These are phyloP conservation scores for Neolentinus lepideus DNA, from an alignment of 1,284 basidiomycete species.

Conservation along the genomic window DNA sequence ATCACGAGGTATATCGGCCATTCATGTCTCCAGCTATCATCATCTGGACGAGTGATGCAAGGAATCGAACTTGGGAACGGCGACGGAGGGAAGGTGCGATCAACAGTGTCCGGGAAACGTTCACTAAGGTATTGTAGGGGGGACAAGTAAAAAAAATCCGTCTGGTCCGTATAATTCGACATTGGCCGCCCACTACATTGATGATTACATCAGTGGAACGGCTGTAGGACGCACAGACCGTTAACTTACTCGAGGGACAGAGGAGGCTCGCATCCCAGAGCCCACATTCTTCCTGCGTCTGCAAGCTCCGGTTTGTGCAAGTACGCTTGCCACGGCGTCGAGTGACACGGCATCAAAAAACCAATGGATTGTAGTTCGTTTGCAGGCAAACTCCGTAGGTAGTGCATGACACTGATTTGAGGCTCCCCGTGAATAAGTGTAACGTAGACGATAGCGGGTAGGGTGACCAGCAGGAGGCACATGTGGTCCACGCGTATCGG, in stretches of 20 bases:
- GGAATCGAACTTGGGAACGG: constrained; percentile 51
- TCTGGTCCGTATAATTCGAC: constrained; percentile 70
- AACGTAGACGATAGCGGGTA: constrained; percentile 64
- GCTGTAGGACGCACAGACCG: constrained; percentile 6
- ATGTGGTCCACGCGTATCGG: constrained; percentile 28
- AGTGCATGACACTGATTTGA: constrained; percentile 69
- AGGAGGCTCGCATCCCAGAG: constrained; percentile 88
- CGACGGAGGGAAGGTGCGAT: constrained; percentile 61
- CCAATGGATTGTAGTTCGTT: constrained; percentile 59
- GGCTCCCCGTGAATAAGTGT: constrained; percentile 69
- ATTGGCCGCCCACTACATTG: constrained; percentile 43
- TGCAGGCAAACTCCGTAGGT: constrained; percentile 45
- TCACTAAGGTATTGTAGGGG: constrained; percentile 61
- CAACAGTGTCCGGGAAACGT: constrained; percentile 59
- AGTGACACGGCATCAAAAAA: constrained; percentile 96
- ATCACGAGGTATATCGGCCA: constrained; percentile 81
- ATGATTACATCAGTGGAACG: constrained; percentile 1
- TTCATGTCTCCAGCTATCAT: constrained; percentile 48
- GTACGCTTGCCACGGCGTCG: constrained; percentile 92
- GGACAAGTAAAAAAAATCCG: constrained; percentile 75
- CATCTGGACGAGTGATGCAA: constrained; percentile 22
- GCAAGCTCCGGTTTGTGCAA: constrained; percentile 66
- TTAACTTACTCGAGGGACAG: constrained; percentile 44
- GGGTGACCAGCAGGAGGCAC: constrained; percentile 39
- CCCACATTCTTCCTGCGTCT: constrained; percentile 58